Evolutionary conservation across 2,329 filamentous ascomycete genomes (phyloP), one percentile per base, ranked within the genome.

Genomic region (Diaporthe caulivora): DNA sequence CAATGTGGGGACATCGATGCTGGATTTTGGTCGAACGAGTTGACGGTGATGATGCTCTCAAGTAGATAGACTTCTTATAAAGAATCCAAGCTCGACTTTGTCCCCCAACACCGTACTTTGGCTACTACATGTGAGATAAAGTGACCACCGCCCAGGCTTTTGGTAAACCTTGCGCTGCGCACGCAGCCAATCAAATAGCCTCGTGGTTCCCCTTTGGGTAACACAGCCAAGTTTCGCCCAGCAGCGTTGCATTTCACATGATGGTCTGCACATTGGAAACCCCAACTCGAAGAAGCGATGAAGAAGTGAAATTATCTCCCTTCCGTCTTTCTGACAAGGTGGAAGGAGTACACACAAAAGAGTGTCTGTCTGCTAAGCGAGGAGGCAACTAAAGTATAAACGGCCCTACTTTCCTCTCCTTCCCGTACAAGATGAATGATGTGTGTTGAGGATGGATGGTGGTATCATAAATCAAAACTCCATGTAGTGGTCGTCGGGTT

Each of bases 41-140:
- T 81, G 78, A 80, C 79, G 76, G 44, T 79, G n/a, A 77, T 74
- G 82, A 82, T 77, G 81, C 79, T 76, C 55, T 64, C 75, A 76
- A 42, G 73, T 80, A 78, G 73, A 77, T 81, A 77, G 77, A 78
- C 81, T 82, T 77, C 78, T 71, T 58, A 78, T n/a, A n/a, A n/a
- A 34, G 34, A 83, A 83, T 81, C 78, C 80, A 83, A 82, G 75
- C 78, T 77, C 78, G 80, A 75, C 79, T 76, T 79, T 79, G 77
- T 77, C 77, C 75, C 76, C 77, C 77, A 75, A 70, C 1, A 18
- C 34, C 13, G 31, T 53, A 47, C 62, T 53, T 24, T 13, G 21
- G 31, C 24, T 53, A 34, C 17, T 53, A 31, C 62, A 18, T 8
- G 47, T 40, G 31, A 40, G 62, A 37, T 60, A 13, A 15, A 15